These are phyloP conservation scores for Talaromyces wortmannii DNA, from an alignment of 495 filamentous ascomycete genomes.

Conservation along the genomic window DNA sequence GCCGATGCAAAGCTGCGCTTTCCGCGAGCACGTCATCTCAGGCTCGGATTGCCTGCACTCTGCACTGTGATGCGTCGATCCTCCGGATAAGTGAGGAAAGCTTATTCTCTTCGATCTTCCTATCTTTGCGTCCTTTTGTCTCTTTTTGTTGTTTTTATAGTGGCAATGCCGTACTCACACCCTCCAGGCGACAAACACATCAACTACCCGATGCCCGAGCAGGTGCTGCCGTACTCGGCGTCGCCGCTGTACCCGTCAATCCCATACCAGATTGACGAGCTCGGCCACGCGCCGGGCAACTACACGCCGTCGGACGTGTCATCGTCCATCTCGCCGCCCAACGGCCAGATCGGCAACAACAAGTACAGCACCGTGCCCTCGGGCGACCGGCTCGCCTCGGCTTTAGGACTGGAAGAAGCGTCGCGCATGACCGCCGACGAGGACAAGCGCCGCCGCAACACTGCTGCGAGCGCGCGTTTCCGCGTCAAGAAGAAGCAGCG, in stretches of 20 bases:
- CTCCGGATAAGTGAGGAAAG: not conserved
- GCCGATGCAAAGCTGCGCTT: too few relatives aligned
- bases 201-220: constrained; percentile 34
- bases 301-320: constrained; percentile 41
- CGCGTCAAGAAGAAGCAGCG: constrained; percentile 99
- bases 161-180: constrained; percentile 1
- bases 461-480: constrained; percentile 90
- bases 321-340: constrained; percentile 40
- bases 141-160: not conserved
- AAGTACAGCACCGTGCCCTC: constrained; percentile 41
- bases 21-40: not conserved
- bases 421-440: constrained; percentile 81
- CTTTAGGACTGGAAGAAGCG: constrained; percentile 33
- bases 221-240: constrained; percentile 37
- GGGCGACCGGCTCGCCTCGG: constrained; percentile 35
- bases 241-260: constrained; percentile 40
- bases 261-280: constrained; percentile 34
- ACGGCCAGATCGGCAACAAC: constrained; percentile 36
- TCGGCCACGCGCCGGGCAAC: constrained; percentile 27
- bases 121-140: not conserved
- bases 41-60: constrained; percentile 9
- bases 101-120: not conserved
- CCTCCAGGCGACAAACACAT: constrained; percentile 30
- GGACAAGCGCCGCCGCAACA: constrained; percentile 96
- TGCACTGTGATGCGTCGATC: constrained; percentile 7